phyloP scores from a whole-genome alignment of 148 eudicot species.

The Amaranthus hypochondriacus region DNA sequence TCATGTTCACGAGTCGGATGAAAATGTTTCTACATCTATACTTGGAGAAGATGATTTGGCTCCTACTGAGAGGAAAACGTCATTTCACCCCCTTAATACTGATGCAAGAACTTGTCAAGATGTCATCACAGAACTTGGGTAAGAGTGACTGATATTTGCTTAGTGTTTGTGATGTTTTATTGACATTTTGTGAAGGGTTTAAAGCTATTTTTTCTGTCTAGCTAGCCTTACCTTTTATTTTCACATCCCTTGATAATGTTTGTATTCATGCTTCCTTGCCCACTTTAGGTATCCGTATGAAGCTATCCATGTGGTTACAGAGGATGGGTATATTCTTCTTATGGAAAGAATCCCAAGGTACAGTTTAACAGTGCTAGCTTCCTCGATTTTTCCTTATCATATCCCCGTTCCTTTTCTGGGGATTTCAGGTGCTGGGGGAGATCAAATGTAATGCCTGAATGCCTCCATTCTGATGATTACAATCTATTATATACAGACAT shows the following conservation, averaged over 20 bases:
- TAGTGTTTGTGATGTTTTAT: neutral
- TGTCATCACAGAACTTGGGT: conserved; percentile 98
- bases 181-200: neutral
- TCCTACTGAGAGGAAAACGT: conserved; percentile 54
- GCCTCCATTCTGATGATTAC: conserved; percentile 2
- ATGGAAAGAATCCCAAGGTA: conserved; percentile 98
- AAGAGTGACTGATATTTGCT: conserved; percentile 22
- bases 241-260: neutral
- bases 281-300: conserved; percentile 85
- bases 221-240: neutral
- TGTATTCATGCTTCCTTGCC: conserved; percentile 9
- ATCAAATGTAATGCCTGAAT: neutral
- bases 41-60: conserved; percentile 64
- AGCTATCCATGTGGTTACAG: conserved; percentile 84
- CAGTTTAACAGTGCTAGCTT: neutral
- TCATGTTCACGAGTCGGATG: conserved; percentile 32
- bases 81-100: conserved; percentile 64
- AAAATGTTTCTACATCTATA: conserved; percentile 44
- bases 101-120: conserved; percentile 96
- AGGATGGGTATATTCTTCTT: conserved; percentile 89
- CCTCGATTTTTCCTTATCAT: neutral
- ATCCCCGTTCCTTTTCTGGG: neutral
- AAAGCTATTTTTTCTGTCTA: neutral
- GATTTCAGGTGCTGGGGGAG: neutral
- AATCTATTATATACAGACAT: conserved; percentile 48